phyloP scores from a whole-genome alignment of 202 grass and related monocot genomes.

The Saccharum hybrid region DNA sequence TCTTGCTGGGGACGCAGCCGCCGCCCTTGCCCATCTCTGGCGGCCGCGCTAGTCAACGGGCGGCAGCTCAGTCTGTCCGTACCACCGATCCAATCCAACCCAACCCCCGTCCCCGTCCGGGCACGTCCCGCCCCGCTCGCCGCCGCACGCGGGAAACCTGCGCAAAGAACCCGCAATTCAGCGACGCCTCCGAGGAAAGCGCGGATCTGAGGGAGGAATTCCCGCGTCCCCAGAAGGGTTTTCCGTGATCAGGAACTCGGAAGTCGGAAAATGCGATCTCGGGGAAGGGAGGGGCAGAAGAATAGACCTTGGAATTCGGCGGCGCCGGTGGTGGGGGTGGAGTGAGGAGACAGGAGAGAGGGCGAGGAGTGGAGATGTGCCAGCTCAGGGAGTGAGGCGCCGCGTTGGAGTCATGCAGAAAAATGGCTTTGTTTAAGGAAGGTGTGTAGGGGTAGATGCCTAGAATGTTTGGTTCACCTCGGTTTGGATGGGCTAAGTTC shows the following conservation, averaged over 20 bases:
- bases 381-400: constrained; percentile 34
- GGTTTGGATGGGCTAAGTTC: constrained; percentile 34
- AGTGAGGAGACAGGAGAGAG: background rate
- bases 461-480: background rate
- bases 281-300: constrained; percentile 5
- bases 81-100: background rate
- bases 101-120: background rate
- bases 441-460: too few species aligned
- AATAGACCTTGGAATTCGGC: constrained; percentile 36
- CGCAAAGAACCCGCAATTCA: constrained; percentile 46
- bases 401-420: background rate
- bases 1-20: constrained; percentile 97
- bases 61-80: background rate
- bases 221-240: constrained; percentile 15
- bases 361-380: constrained; percentile 32
- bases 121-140: background rate
- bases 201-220: constrained; percentile 51
- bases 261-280: constrained; percentile 37
- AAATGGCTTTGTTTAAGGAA: background rate
- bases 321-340: background rate
- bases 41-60: constrained; percentile 25
- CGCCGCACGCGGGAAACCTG: constrained; percentile 41
- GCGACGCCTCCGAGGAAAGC: constrained; percentile 35
- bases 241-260: constrained; percentile 25
- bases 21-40: constrained; percentile 92